A percentile compares a stretch with the other conserved stretches of the same genome.
Conservation (phyloP, 2,329 filamentous ascomycete genomes). For the Aureobasidium mangrovei region DNA sequence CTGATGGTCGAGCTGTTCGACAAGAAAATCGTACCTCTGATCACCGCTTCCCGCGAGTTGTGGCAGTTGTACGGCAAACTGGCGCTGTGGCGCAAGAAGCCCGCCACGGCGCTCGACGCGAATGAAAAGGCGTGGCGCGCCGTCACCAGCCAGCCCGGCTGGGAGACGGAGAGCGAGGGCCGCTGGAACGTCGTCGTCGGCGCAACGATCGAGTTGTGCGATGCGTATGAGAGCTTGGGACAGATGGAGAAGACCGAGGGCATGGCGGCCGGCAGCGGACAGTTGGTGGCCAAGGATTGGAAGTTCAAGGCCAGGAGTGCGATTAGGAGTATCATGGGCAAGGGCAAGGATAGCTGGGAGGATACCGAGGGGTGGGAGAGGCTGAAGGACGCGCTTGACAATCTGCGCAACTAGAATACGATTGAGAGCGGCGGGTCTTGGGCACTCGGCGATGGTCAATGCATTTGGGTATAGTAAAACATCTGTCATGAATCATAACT, state of each 20-base stretch:
- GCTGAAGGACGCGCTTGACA: constrained; percentile 42
- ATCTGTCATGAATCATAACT: too few species aligned
- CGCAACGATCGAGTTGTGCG: constrained; percentile 72
- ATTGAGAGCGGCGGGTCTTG: too few species aligned
- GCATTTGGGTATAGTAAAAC: too few species aligned
- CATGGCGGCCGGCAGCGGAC: constrained; percentile 39
- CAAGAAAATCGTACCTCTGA: constrained; percentile 65
- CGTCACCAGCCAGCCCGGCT: constrained; percentile 47
- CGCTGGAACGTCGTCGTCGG: constrained; percentile 66
- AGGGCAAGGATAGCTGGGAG: constrained; percentile 76
- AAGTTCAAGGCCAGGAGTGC: constrained; percentile 81
- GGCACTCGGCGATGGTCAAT: too few species aligned
- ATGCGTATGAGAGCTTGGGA: constrained; percentile 68
- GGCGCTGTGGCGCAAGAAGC: constrained; percentile 64
- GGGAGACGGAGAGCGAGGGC: constrained; percentile 49
- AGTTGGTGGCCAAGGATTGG: constrained; percentile 70
- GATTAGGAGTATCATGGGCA: constrained; percentile 71
- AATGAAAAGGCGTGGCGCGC: constrained; percentile 87
- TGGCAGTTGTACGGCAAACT: constrained; percentile 68
- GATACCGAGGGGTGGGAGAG: constrained; percentile 59
- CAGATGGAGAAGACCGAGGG: constrained; percentile 44
- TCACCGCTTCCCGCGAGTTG: constrained; percentile 67
- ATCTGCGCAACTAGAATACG: constrained; percentile 25
- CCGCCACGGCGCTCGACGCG: constrained; percentile 64
- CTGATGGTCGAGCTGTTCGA: constrained; percentile 67